Base-by-base conservation (phyloP, 805 yeast genomes). In the Blastobotrys muscicola region DNA sequence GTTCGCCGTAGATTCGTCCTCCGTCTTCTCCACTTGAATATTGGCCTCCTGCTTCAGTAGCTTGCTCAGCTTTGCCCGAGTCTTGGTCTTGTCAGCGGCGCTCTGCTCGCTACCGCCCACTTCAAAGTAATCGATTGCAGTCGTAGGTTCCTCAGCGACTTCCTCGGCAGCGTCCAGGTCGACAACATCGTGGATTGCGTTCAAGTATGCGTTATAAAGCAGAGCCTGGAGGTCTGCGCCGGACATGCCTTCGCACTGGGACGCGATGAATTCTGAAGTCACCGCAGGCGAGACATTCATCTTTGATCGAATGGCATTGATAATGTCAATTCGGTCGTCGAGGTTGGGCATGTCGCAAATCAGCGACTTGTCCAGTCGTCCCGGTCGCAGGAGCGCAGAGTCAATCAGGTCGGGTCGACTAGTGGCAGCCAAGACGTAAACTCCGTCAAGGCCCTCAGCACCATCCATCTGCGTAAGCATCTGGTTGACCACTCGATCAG, bases 381-480 rank as follows among this genome's bases (percentile, higher is more conserved):
- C 98, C 0, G 98, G 98, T 62, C 98, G 79, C 46, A 92, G 66
- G 44, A 92, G 70, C 0, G 98, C 98, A 2, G 95, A 82, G 60
- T 92, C 98, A 50, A 92, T 89, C 52, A 92, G 71, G 57, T 92
- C 98, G 0, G 98, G 98, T 54, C 98, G 72, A 54, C 92, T 80
- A 0, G 97, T 92, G 1, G 97, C 98, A 0, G 97, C 97, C 20
- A 92, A 69, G 0, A 92, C 95, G 59, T 92, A 90, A 2, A 92
- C 97, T 2, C 97, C 97, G 55, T 89, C 97, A 26, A 89, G 68
- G 0, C 97, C 97, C 61, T 92, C 97, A 0, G 97, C 97, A 66
- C 98, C 98, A 62, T 92, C 98, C 95, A 92, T 89, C 60, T 92
- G 97, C 0, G 98, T 92, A 55, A 92, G 73, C 77, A 92, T 76